These are phyloP conservation scores for Nakazawaea laoshanensis DNA, from an alignment of 805 yeast genomes.

Conservation along the genomic window DNA sequence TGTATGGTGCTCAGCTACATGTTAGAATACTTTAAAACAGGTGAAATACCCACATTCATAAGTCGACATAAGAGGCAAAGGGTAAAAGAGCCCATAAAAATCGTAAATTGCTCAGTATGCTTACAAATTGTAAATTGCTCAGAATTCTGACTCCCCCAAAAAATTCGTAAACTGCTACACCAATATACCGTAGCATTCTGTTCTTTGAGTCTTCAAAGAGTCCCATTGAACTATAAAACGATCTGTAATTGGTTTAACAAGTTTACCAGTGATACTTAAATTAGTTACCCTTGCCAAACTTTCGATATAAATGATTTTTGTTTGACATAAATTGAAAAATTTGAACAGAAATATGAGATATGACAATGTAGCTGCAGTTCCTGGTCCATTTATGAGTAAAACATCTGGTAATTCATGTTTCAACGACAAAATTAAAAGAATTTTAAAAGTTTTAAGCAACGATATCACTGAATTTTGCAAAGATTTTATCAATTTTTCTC, in stretches of 20 bases:
- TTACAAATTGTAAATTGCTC: neutral
- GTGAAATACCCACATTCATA: slow-evolving; percentile 7
- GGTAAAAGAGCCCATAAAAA: slow-evolving; percentile 2
- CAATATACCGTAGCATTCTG: slow-evolving; percentile 73
- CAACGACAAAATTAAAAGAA: slow-evolving; percentile 9
- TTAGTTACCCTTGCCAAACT: slow-evolving; percentile 74
- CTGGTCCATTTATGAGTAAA: slow-evolving; percentile 67
- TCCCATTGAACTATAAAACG: slow-evolving; percentile 91
- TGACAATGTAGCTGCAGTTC: slow-evolving; percentile 66
- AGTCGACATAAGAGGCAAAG: slow-evolving; percentile 7
- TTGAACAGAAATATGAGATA: slow-evolving; percentile 45
- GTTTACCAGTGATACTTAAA: slow-evolving; percentile 68
- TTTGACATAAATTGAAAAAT: slow-evolving; percentile 32
- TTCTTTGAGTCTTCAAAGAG: slow-evolving; percentile 43
- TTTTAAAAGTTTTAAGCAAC: slow-evolving; percentile 15
- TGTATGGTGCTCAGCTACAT: slow-evolving; percentile 5
- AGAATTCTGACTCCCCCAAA: neutral
- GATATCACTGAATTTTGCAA: slow-evolving; percentile 24
- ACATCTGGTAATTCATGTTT: slow-evolving; percentile 18
- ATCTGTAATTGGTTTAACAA: slow-evolving; percentile 65
- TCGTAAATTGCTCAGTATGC: neutral
- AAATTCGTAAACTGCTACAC: too few species aligned
- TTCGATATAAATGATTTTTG: slow-evolving; percentile 73
- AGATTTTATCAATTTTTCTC: slow-evolving; percentile 24
- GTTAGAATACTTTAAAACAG: neutral